These are phyloP conservation scores for Nitzschia sp. DNA, from an alignment of 108 stramenopile genomes.

Conservation along the genomic window DNA sequence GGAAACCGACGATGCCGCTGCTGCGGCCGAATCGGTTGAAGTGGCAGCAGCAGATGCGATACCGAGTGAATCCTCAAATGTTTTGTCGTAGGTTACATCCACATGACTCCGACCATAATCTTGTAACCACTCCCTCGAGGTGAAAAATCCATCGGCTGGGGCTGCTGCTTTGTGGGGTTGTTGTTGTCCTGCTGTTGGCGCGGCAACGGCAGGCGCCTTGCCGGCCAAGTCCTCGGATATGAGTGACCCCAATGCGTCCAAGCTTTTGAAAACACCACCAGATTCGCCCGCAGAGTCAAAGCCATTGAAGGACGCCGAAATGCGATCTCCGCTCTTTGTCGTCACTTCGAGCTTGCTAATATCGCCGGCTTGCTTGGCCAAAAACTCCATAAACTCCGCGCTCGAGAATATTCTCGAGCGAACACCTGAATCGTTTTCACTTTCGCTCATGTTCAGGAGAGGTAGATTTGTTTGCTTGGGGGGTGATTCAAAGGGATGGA, in stretches of 20 bases:
- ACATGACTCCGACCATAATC: conserved; percentile 36
- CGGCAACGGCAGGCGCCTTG: neutral
- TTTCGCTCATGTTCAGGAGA: neutral
- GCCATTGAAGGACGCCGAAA: conserved; percentile 24
- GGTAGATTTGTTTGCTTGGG: too few relatives aligned
- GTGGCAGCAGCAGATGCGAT: neutral
- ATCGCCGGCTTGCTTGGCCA: conserved; percentile 22
- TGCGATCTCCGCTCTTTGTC: conserved; percentile 9
- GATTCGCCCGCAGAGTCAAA: neutral
- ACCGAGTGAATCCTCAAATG: neutral
- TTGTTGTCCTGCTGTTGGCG: neutral
- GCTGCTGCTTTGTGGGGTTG: neutral
- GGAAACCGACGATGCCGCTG: conserved; percentile 20
- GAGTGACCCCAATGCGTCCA: conserved; percentile 7
- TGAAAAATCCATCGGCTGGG: neutral
- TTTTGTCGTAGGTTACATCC: conserved; percentile 25
- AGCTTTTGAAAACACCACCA: conserved; percentile 12
- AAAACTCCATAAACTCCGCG: conserved; percentile 29
- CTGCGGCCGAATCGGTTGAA: neutral
- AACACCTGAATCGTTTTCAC: neutral
- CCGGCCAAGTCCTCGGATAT: conserved; percentile 10
- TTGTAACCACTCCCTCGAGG: conserved; percentile 24
- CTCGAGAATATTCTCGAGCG: conserved; percentile 19
- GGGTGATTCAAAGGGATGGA: too few relatives aligned
- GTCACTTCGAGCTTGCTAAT: conserved; percentile 28